Evolutionary conservation across 805 yeast species (phyloP), one percentile per base, ranked within the genome.

Genomic region (Schizosaccharomyces octosporus): DNA sequence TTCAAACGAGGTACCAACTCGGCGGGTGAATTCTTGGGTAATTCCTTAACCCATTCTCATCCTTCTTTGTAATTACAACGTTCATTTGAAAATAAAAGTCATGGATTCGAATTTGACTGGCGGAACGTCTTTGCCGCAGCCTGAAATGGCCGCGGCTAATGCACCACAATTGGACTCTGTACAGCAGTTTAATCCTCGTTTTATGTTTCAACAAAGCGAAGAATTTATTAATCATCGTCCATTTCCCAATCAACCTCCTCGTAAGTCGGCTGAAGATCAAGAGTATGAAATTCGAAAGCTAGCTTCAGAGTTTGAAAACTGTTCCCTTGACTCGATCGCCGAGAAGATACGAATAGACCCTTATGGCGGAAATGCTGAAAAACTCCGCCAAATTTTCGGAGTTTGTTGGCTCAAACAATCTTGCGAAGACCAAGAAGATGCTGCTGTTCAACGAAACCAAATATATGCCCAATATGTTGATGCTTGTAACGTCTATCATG

Each of bases 401-500:
- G 78, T 87, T 79, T 79, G 84, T 2, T 86, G 94, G 85, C 74
- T 88, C 55, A 75, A 83, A 72, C 80, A 81, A 66, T 76, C 81
- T 31, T 87, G 85, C 66, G 78, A 76, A 63, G 67, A 75, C 5
- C 70, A 75, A 57, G 72, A 72, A 4, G 76, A 75, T 32, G 74
- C 81, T 24, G 82, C 78, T 51, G 81, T 83, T 45, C 86, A 85
- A 42, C 72, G 88, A 62, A 81, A 80, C 65, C 72, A 81, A 55
- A 78, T 83, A n/a, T 83, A 81, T 70, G 87, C 82, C 66, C 81
- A 78, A 60, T 83, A 83, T 67, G 82, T 78, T 15, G 74, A 77
- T 1, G 64, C 78, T 2, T 83, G 87, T 68, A 77, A 79, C 7
- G 78, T 76, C 39, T 72, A 75, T 66, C 75, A 75, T 5, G 67